Conservation (phyloP, 306 rosid species). For the Potentilla sterilis region DNA sequence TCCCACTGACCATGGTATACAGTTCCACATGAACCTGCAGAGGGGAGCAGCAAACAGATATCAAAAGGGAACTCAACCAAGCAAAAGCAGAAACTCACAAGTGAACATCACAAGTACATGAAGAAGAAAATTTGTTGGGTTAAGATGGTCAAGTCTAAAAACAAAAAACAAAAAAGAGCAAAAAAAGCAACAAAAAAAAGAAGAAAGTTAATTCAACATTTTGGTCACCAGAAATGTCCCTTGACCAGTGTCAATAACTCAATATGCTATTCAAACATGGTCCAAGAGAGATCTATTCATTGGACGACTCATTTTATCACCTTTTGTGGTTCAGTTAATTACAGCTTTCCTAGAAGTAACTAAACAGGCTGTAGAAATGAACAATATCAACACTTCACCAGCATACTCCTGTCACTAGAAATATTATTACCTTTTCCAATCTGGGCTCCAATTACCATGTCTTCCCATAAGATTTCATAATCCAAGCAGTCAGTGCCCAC, state of each 20-base stretch:
- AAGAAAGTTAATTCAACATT: no score
- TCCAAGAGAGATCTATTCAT: no score
- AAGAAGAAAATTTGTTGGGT: neutral
- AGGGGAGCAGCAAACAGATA: constrained; percentile 21
- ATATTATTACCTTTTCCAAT: constrained; percentile 78
- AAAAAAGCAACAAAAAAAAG: neutral
- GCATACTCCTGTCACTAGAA: neutral
- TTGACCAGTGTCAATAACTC: no score
- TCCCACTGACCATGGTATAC: constrained; percentile 97
- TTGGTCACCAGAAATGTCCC: no score
- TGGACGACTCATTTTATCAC: no score
- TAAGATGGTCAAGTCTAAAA: neutral
- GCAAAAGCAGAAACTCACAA: constrained; percentile 8
- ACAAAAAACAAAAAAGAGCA: constrained; percentile 1
- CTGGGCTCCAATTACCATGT: constrained; percentile 79
- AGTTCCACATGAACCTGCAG: constrained; percentile 93
- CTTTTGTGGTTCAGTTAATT: no score
- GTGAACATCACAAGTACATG: neutral
- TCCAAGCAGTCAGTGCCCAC: constrained; percentile 80
- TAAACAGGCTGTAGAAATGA: no score
- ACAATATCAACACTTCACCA: no score
- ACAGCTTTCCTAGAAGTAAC: no score
- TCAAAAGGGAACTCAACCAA: constrained; percentile 13
- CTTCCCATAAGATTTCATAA: constrained; percentile 95
- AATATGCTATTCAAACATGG: no score